phyloP scores from a whole-genome alignment of 495 filamentous ascomycete species.

The Durotheca rogersii region DNA sequence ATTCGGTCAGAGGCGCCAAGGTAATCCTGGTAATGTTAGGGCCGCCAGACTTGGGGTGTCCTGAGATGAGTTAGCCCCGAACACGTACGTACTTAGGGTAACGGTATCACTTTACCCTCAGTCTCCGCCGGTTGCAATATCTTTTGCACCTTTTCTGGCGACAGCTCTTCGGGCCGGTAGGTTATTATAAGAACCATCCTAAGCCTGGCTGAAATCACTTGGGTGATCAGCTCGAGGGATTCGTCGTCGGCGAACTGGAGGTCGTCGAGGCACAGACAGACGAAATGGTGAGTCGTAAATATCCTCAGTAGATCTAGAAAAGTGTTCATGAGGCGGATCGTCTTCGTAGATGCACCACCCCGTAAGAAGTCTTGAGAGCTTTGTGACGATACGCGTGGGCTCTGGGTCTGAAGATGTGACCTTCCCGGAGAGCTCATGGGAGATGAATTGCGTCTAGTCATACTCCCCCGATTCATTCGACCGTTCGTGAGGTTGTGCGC shows the following conservation, averaged over 20 bases:
- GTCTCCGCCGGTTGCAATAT: conserved; percentile 49
- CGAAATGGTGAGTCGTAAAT: conserved; percentile 73
- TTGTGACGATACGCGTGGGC: conserved; percentile 42
- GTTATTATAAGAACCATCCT: conserved; percentile 77
- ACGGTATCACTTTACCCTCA: conserved; percentile 48
- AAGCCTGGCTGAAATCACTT: conserved; percentile 69
- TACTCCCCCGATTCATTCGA: conserved; percentile 19
- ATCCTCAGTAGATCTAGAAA: conserved; percentile 82
- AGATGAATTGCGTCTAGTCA: conserved; percentile 45
- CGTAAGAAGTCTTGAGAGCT: conserved; percentile 70
- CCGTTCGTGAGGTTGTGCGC: conserved; percentile 18
- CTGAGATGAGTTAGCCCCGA: conserved; percentile 41
- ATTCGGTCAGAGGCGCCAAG: conserved; percentile 67
- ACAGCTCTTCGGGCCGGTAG: conserved; percentile 56
- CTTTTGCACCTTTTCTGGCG: conserved; percentile 46
- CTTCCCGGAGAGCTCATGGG: conserved; percentile 38
- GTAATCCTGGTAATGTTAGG: conserved; percentile 63
- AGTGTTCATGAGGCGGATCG: conserved; percentile 76
- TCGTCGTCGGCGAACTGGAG: conserved; percentile 86
- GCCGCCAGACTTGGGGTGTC: conserved; percentile 43
- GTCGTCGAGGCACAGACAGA: conserved; percentile 83
- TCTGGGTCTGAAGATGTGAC: conserved; percentile 30
- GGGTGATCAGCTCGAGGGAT: conserved; percentile 73
- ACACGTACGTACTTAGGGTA: background rate
- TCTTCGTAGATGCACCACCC: conserved; percentile 66